Percentiles rank a stretch among this genome's conserved stretches.
phyloP scores from a whole-genome alignment of 306 rosid genomes.

The Hippophae rhamnoides region DNA sequence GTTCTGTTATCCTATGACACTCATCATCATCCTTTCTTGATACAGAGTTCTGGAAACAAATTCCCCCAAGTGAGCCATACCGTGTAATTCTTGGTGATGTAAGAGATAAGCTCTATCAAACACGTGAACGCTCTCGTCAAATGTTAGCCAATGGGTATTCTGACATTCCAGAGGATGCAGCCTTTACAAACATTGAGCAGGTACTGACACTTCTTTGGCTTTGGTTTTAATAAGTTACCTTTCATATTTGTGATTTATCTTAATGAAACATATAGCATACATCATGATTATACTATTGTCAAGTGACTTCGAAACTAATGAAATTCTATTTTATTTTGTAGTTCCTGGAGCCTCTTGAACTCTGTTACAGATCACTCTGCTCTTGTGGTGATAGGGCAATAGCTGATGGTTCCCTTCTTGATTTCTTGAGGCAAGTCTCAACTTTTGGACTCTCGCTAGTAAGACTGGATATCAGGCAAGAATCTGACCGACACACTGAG shows the following conservation, averaged over 20 bases:
- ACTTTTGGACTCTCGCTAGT: conserved; percentile 89
- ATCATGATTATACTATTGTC: not conserved
- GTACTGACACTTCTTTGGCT: conserved; percentile 22
- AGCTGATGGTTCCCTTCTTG: conserved; percentile 96
- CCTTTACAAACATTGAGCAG: conserved; percentile 77
- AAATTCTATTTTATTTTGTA: conserved; percentile 23
- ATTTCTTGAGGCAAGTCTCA: conserved; percentile 92
- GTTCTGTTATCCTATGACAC: not conserved
- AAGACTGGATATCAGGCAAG: conserved; percentile 93
- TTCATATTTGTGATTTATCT: not conserved
- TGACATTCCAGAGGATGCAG: conserved; percentile 84
- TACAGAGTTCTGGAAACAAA: conserved; percentile 87
- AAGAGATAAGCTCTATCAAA: conserved; percentile 87
- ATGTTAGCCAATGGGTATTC: conserved; percentile 69
- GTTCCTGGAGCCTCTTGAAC: conserved; percentile 95
- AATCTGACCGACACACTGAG: conserved; percentile 88
- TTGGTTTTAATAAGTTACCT: not conserved
- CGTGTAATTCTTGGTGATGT: conserved; percentile 89
- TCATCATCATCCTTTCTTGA: conserved; percentile 8
- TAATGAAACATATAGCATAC: not conserved
- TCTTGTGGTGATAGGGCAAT: conserved; percentile 85
- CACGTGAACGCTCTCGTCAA: conserved; percentile 96
- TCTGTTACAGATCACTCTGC: conserved; percentile 85
- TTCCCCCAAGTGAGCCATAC: conserved; percentile 84
- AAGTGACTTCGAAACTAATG: conserved; percentile 22